Evolutionary conservation across 1,284 basidiomycete genomes (phyloP).

Genomic region (Blastosporella zonata): DNA sequence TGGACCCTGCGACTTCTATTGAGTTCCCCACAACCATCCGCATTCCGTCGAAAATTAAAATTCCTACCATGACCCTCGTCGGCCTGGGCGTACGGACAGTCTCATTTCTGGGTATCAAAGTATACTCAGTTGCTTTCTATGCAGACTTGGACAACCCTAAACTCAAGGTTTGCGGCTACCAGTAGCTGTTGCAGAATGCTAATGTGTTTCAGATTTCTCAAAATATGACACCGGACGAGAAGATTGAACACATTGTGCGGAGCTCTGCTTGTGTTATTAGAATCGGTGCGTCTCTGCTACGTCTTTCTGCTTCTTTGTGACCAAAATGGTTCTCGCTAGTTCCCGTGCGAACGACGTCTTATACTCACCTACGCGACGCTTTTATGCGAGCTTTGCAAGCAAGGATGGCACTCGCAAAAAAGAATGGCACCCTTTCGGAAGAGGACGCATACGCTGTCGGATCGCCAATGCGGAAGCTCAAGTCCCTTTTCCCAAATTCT

Average conservation of each 20-base stretch:
- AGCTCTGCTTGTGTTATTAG: constrained; percentile 73
- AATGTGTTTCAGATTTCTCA: constrained; percentile 26
- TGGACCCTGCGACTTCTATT: constrained; percentile 70
- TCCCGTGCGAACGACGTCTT: constrained; percentile 78
- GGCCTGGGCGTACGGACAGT: constrained; percentile 85
- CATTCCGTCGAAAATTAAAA: constrained; percentile 57
- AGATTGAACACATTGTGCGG: constrained; percentile 63
- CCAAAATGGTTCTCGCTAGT: constrained; percentile 41
- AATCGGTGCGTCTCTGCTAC: constrained; percentile 52
- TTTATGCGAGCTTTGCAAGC: constrained; percentile 76
- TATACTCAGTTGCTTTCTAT: constrained; percentile 87
- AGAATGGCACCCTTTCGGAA: constrained; percentile 49
- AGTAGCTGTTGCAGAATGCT: neutral
- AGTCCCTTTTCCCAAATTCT: constrained; percentile 72
- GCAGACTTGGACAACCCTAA: constrained; percentile 67
- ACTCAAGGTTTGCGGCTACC: constrained; percentile 41
- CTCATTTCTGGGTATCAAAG: constrained; percentile 78
- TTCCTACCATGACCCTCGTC: constrained; percentile 64
- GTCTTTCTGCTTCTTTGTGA: neutral
- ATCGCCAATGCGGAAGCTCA: constrained; percentile 67
- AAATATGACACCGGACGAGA: constrained; percentile 60
- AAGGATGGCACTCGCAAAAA: constrained; percentile 56
- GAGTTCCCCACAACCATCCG: constrained; percentile 64
- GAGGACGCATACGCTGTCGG: constrained; percentile 57
- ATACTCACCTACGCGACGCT: constrained; percentile 81